Percentiles rank a stretch among this genome's conserved stretches.
Conservation (phyloP, 495 filamentous ascomycete species). For the Tuber borchii region DNA sequence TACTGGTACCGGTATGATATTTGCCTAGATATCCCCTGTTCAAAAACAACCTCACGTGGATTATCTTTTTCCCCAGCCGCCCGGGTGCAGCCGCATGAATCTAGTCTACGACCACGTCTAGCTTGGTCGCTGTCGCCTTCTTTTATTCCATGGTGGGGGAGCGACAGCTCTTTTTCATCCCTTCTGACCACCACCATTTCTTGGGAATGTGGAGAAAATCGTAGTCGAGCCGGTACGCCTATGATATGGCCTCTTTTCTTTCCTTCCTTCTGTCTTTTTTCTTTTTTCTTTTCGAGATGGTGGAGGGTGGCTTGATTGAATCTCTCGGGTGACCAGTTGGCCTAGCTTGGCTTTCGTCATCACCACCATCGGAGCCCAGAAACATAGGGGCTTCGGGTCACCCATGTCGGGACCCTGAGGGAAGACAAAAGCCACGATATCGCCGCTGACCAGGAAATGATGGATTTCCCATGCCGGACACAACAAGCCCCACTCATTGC, state of each 20-base stretch:
- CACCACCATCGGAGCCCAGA: no score
- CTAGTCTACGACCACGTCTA: background rate
- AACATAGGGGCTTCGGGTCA: no score
- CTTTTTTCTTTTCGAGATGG: no score
- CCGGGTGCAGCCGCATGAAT: background rate
- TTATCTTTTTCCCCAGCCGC: background rate
- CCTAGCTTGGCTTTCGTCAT: no score
- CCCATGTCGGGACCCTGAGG: no score
- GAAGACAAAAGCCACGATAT: no score
- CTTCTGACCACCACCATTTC: slow-evolving; percentile 2
- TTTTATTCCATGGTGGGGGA: background rate
- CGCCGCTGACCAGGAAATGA: no score
- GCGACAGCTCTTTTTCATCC: background rate
- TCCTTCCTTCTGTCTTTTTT: background rate
- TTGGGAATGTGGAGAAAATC: background rate
- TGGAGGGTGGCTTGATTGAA: no score
- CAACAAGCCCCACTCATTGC: no score
- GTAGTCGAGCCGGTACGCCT: no score
- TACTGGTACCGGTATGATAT: background rate
- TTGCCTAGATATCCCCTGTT: background rate
- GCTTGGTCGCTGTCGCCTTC: background rate
- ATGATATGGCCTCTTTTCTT: background rate
- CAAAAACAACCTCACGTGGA: background rate
- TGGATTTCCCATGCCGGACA: no score
- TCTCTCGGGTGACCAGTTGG: no score